Conservation (phyloP, 208 protist genomes). For the Leishmania turanica region DNA sequence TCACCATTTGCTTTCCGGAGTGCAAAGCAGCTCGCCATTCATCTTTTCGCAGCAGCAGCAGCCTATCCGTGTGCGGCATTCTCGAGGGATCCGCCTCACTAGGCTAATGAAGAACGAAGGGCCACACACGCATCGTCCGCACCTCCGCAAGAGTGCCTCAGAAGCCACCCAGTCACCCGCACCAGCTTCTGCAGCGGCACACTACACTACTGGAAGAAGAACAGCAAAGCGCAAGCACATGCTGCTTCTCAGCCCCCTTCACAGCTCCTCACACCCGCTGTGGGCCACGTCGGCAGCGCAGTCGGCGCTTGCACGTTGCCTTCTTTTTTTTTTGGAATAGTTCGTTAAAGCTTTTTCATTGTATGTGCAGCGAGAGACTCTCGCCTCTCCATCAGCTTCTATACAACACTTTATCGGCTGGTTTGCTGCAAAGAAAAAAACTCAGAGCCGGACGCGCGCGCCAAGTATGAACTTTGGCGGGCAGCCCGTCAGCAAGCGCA, state of each 20-base stretch:
- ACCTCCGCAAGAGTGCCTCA: background rate
- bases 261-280: background rate
- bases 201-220: background rate
- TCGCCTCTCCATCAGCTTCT: background rate
- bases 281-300: background rate
- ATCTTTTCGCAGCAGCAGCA: background rate
- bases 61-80: background rate
- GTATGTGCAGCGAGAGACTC: background rate
- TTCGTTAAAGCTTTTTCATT: background rate
- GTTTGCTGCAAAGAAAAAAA: background rate
- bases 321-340: too few relatives aligned
- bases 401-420: background rate
- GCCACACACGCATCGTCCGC: background rate
- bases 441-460: background rate
- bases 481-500: slow-evolving; percentile 4
- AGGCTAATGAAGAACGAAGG: background rate
- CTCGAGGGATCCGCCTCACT: background rate
- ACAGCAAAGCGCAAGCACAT: background rate
- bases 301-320: background rate
- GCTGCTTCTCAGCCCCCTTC: background rate
- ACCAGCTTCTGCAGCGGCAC: background rate
- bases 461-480: background rate
- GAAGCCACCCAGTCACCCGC: background rate
- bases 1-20: background rate
- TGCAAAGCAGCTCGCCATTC: background rate